A percentile compares a stretch with the other conserved stretches of the same genome.
phyloP scores from a whole-genome alignment of 208 protist genomes.

The Lotmaria passim region DNA sequence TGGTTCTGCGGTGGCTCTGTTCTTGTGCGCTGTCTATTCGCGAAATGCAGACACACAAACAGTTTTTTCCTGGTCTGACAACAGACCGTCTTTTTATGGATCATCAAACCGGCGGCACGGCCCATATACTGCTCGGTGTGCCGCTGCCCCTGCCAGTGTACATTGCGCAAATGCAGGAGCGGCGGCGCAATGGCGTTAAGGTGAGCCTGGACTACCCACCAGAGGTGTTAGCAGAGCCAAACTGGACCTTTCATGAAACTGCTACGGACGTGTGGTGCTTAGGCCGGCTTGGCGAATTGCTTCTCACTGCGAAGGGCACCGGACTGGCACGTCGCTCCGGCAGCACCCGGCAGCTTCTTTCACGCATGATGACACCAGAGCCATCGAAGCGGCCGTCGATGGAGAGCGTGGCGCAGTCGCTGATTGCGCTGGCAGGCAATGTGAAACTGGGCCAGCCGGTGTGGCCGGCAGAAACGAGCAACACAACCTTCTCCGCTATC shows the following conservation, averaged over 20 bases:
- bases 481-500: neutral
- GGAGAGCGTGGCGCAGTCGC: constrained; percentile 39
- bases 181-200: constrained; percentile 44
- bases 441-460: constrained; percentile 25
- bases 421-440: constrained; percentile 29
- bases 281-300: constrained; percentile 48
- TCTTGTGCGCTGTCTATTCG: constrained; percentile 55
- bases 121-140: constrained; percentile 53
- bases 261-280: constrained; percentile 84
- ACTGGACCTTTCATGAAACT: constrained; percentile 45
- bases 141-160: constrained; percentile 70
- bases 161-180: constrained; percentile 52
- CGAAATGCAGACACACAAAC: constrained; percentile 40
- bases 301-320: constrained; percentile 55
- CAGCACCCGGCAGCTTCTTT: constrained; percentile 43
- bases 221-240: constrained; percentile 47
- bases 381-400: constrained; percentile 44
- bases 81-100: constrained; percentile 66
- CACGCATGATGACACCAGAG: constrained; percentile 58
- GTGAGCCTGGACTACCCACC: constrained; percentile 78
- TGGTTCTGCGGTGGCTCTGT: constrained; percentile 60
- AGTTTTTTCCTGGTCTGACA: constrained; percentile 64
- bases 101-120: constrained; percentile 28
- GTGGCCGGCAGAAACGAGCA: constrained; percentile 16
- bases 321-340: constrained; percentile 42